A percentile compares a stretch with the other conserved stretches of the same genome.
phyloP scores from a whole-genome alignment of 2,329 filamentous ascomycete species.

The Sporothrix mexicana region DNA sequence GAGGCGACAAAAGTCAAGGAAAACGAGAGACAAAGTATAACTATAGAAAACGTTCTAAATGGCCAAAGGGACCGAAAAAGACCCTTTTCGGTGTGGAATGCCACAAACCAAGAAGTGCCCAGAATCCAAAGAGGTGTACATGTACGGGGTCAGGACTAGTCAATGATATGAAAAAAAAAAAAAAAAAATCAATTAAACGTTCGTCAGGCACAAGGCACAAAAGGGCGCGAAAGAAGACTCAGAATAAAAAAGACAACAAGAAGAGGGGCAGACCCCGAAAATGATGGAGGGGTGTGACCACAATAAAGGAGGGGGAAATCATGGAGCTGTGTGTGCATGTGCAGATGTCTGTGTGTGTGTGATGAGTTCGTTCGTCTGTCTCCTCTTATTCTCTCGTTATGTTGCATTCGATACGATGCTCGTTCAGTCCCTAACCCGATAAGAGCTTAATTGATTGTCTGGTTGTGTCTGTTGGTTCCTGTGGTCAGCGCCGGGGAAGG shows the following conservation, averaged over 20 bases:
- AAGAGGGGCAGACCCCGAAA: slow-evolving; percentile 9
- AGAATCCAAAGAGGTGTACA: no score
- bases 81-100: slow-evolving; percentile 4
- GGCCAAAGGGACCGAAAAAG: slow-evolving; percentile 2
- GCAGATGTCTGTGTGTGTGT: neutral
- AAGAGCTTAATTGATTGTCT: neutral
- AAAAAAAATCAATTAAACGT: slow-evolving; percentile 15
- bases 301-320: slow-evolving; percentile 6
- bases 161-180: neutral
- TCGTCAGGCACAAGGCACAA: neutral
- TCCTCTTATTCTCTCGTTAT: neutral
- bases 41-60: neutral
- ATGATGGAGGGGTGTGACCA: slow-evolving; percentile 12
- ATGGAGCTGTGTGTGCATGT: neutral
- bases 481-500: neutral
- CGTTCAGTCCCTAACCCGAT: neutral
- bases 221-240: neutral
- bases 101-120: neutral
- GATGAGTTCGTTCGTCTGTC: neutral
- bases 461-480: neutral
- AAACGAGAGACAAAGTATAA: neutral
- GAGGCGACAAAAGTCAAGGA: neutral
- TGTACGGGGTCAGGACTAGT: neutral
- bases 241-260: neutral
- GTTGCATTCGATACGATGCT: neutral